Evolutionary conservation across 768 basidiomycete species (phyloP).

Genomic region (Hericium alpestre): DNA sequence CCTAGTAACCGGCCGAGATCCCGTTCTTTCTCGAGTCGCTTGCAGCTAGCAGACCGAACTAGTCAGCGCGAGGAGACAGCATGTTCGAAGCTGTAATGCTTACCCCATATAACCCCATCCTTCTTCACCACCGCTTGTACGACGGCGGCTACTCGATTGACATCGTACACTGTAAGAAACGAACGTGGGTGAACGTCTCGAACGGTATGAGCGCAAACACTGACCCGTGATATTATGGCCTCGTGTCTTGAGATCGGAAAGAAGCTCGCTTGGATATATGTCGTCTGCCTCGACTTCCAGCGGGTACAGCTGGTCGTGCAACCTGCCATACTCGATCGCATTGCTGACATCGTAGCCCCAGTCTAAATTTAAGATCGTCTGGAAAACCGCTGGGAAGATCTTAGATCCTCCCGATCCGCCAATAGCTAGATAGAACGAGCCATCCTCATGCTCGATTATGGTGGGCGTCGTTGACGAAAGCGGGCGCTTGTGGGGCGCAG

Average conservation of each 20-base stretch:
- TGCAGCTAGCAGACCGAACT: conserved; percentile 40
- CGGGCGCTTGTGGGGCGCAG: conserved; percentile 79
- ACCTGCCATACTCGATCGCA: conserved; percentile 75
- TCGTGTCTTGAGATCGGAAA: conserved; percentile 42
- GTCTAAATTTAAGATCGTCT: conserved; percentile 68
- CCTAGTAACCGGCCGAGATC: conserved; percentile 76
- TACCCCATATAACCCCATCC: conserved; percentile 56
- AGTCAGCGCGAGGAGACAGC: neutral
- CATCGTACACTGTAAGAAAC: conserved; percentile 39
- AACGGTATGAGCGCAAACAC: conserved; percentile 7
- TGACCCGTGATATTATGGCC: conserved; percentile 69
- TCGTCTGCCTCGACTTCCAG: conserved; percentile 47
- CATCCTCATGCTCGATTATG: conserved; percentile 69
- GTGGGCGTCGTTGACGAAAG: conserved; percentile 77
- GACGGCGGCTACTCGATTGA: conserved; percentile 65
- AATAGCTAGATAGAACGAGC: conserved; percentile 59
- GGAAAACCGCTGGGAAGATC: conserved; percentile 74
- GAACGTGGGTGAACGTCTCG: neutral
- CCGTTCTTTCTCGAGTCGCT: conserved; percentile 91
- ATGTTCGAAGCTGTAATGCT: conserved; percentile 14
- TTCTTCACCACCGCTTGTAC: conserved; percentile 54
- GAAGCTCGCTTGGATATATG: conserved; percentile 42
- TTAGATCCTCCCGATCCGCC: conserved; percentile 85
- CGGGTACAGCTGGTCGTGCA: conserved; percentile 85
- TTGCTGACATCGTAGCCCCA: conserved; percentile 72